phyloP scores from a whole-genome alignment of 148 eudicot genomes.

The Silene uniflora region DNA sequence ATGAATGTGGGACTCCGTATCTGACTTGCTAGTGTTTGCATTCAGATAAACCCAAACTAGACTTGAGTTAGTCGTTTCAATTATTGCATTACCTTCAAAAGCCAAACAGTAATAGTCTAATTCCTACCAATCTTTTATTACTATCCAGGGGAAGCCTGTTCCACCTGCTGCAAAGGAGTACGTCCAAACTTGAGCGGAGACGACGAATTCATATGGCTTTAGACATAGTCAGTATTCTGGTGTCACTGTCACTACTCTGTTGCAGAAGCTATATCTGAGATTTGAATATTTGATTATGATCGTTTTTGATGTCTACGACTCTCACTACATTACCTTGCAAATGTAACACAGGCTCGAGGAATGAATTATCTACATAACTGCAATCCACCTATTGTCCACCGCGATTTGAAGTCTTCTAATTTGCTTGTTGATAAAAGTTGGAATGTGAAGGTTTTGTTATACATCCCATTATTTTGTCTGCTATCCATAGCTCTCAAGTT shows the following conservation, averaged over 20 bases:
- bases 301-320: not conserved
- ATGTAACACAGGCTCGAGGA: constrained; percentile 70
- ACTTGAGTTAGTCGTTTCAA: too few relatives aligned
- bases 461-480: not conserved
- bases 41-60: too few relatives aligned
- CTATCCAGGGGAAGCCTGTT: constrained; percentile 82
- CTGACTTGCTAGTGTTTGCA: too few relatives aligned
- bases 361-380: constrained; percentile 94
- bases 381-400: constrained; percentile 84
- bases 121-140: not conserved
- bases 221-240: constrained; percentile 66
- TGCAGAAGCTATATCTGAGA: constrained; percentile 1
- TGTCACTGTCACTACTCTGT: not conserved
- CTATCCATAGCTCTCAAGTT: not conserved
- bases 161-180: constrained; percentile 60
- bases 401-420: constrained; percentile 96
- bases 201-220: constrained; percentile 88
- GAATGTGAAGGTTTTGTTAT: constrained; percentile 77
- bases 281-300: constrained; percentile 6
- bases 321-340: constrained; percentile 12
- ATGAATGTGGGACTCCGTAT: too few relatives aligned
- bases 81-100: too few relatives aligned
- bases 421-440: constrained; percentile 92
- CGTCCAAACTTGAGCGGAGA: constrained; percentile 81
- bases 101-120: not conserved